These are phyloP conservation scores for Anthracocystis walkeri DNA, from an alignment of 1,284 basidiomycete species.

Conservation along the genomic window DNA sequence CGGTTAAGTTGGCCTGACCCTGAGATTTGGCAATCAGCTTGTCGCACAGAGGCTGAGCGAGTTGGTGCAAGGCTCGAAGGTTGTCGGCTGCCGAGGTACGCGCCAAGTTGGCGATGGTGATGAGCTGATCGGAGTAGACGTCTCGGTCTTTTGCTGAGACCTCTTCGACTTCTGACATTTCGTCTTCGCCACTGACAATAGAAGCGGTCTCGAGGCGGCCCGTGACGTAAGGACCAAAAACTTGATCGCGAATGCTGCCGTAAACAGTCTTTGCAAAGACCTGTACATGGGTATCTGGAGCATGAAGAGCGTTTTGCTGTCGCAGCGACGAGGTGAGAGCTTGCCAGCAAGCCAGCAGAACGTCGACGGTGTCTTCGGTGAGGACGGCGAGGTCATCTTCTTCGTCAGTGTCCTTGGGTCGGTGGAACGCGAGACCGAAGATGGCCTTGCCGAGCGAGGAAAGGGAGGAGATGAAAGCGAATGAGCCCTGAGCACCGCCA, in stretches of 20 bases:
- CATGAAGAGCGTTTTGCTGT: conserved; percentile 27
- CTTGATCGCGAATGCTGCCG: conserved; percentile 52
- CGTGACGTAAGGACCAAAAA: conserved; percentile 57
- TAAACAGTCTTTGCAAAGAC: conserved; percentile 37
- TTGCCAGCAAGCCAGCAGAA: conserved; percentile 50
- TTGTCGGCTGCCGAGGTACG: conserved; percentile 42
- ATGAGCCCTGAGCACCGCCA: conserved; percentile 16
- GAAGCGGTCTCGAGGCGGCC: conserved; percentile 55
- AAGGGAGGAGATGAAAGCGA: conserved; percentile 43
- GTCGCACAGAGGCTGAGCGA: conserved; percentile 37
- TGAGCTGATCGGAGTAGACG: conserved; percentile 60
- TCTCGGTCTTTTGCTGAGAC: conserved; percentile 56
- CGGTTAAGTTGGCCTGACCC: conserved; percentile 15
- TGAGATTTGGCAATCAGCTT: conserved; percentile 45
- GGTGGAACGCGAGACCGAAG: conserved; percentile 52
- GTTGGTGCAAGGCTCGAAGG: conserved; percentile 25
- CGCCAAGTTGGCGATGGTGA: conserved; percentile 57
- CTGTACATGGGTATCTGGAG: conserved; percentile 30
- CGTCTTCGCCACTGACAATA: conserved; percentile 23
- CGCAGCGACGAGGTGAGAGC: conserved; percentile 26
- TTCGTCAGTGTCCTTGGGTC: conserved; percentile 41
- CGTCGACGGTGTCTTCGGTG: conserved; percentile 51
- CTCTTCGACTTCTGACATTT: conserved; percentile 54
- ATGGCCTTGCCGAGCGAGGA: conserved; percentile 37
- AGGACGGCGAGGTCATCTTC: conserved; percentile 56